phyloP scores from a whole-genome alignment of 208 protist species.

The Crithidia brevicula region DNA sequence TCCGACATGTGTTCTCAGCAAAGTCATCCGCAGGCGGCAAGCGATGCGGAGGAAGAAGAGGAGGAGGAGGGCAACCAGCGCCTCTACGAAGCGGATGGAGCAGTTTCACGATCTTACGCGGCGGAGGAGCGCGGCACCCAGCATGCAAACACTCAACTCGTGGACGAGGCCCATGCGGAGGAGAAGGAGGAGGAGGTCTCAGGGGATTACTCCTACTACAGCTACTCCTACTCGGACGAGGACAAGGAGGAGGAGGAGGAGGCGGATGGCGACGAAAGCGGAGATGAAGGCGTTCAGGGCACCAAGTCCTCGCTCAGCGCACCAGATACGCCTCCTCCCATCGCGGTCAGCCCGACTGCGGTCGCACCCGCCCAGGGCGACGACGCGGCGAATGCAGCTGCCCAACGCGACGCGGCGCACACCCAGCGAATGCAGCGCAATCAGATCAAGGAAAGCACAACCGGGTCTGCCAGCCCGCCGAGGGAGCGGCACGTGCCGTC shows the following conservation, averaged over 20 bases:
- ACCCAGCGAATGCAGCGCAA: neutral
- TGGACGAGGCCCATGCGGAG: no score
- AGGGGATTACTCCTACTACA: slow-evolving; percentile 28
- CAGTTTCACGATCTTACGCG: neutral
- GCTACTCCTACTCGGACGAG: slow-evolving; percentile 19
- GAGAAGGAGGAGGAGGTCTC: neutral
- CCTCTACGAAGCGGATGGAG: neutral
- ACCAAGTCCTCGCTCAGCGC: neutral
- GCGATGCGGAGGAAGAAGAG: neutral
- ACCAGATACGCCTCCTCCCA: neutral
- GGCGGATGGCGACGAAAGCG: neutral
- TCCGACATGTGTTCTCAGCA: no score
- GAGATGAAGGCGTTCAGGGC: neutral
- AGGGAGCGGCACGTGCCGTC: neutral
- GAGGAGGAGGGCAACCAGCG: neutral
- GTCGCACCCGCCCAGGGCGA: no score
- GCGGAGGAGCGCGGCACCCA: no score
- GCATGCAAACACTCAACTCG: no score
- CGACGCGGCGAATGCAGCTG: no score
- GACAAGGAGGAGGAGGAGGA: neutral
- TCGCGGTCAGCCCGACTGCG: neutral
- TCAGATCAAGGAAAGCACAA: neutral
- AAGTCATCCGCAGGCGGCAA: no score
- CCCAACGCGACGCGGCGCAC: no score
- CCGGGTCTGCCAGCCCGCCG: neutral